Evolutionary conservation across 78 protist genomes (phyloP).

Genomic region (Tieghemostelium lacteum): DNA sequence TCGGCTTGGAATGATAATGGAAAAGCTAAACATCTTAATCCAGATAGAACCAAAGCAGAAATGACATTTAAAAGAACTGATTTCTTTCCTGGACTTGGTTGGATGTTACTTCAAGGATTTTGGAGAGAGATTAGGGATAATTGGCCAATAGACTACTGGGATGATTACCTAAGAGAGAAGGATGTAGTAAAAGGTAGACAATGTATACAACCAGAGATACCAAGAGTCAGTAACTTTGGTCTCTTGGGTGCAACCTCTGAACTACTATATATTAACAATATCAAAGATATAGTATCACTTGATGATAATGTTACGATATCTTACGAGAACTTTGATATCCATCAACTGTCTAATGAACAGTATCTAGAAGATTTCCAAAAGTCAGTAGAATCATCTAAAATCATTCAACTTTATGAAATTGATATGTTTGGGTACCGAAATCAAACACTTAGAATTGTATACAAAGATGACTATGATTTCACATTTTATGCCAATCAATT

Average conservation of each 20-base stretch:
- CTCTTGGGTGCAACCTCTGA: slow-evolving; percentile 80
- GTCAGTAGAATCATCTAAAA: slow-evolving; percentile 9
- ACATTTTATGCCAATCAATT: slow-evolving; percentile 4
- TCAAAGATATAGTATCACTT: slow-evolving; percentile 55
- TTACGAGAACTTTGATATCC: neutral
- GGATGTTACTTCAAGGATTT: slow-evolving; percentile 87
- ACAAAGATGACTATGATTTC: slow-evolving; percentile 4
- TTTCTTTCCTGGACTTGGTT: slow-evolving; percentile 96
- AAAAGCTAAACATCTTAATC: neutral
- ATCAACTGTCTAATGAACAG: slow-evolving; percentile 33
- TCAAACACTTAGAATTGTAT: slow-evolving; percentile 9
- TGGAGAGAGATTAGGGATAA: slow-evolving; percentile 83
- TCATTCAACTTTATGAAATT: slow-evolving; percentile 24
- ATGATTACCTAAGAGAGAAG: slow-evolving; percentile 92
- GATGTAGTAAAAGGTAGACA: slow-evolving; percentile 24
- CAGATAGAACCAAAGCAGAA: neutral
- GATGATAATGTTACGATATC: neutral
- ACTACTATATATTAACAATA: slow-evolving; percentile 57
- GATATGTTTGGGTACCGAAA: slow-evolving; percentile 34
- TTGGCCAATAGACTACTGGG: slow-evolving; percentile 95
- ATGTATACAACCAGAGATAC: slow-evolving; percentile 91
- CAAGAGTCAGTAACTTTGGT: slow-evolving; percentile 89
- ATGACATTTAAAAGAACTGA: slow-evolving; percentile 85
- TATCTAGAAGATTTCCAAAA: slow-evolving; percentile 38
- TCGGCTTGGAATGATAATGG: slow-evolving; percentile 95